A percentile compares a stretch with the other conserved stretches of the same genome.
Evolutionary conservation across 352 stramenopile genomes (phyloP).

Genomic region (Albugo laibachii): DNA sequence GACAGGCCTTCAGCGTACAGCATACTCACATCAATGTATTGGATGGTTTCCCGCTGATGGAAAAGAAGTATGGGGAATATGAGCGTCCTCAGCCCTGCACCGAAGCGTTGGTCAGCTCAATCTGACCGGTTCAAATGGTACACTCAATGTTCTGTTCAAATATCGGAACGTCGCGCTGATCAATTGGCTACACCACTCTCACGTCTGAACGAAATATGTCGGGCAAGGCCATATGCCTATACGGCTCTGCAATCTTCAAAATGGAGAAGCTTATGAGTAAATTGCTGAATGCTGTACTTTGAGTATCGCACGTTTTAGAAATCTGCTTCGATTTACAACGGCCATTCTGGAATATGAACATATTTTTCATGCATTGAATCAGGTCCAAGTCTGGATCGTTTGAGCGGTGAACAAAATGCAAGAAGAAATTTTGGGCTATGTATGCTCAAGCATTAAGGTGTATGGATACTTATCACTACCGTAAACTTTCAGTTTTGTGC

Average conservation of each 20-base stretch:
- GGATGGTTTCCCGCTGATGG: constrained; percentile 82
- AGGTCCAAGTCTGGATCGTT: too few relatives aligned
- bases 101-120: constrained; percentile 82
- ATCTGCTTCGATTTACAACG: too few relatives aligned
- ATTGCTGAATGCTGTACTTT: constrained; percentile 80
- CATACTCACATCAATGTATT: constrained; percentile 82
- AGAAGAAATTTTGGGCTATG: too few relatives aligned
- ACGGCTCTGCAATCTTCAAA: constrained; percentile 80
- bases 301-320: too few relatives aligned
- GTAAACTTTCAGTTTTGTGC: too few relatives aligned
- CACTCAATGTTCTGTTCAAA: constrained; percentile 86
- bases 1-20: constrained; percentile 79
- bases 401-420: too few relatives aligned
- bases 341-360: too few relatives aligned
- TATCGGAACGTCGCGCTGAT: constrained; percentile 80
- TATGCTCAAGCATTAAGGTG: too few relatives aligned
- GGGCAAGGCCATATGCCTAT: constrained; percentile 66
- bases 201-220: constrained; percentile 79
- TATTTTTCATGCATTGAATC: too few relatives aligned
- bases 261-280: constrained; percentile 89
- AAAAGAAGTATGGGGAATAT: constrained; percentile 76
- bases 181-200: constrained; percentile 66
- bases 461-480: too few relatives aligned
- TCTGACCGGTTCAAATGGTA: constrained; percentile 80
- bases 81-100: constrained; percentile 77